phyloP scores from a whole-genome alignment of 2,329 filamentous ascomycete genomes.

The Colletotrichum sublineola region DNA sequence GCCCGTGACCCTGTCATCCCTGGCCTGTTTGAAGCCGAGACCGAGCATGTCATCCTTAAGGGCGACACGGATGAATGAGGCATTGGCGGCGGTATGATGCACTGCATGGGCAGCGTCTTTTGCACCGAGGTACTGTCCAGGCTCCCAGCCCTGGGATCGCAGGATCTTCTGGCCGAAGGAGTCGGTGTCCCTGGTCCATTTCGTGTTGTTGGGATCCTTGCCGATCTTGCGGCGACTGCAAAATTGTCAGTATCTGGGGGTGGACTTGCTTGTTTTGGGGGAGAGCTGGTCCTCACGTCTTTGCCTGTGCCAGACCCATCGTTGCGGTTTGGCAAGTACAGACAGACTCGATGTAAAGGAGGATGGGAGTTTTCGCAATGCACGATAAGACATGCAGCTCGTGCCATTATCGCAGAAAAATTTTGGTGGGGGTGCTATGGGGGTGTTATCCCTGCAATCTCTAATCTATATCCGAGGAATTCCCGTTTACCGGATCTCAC shows the following conservation, averaged over 20 bases:
- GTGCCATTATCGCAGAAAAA: conserved; percentile 41
- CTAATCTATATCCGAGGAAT: conserved; percentile 14
- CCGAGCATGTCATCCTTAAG: conserved; percentile 94
- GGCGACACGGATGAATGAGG: conserved; percentile 85
- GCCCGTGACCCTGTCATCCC: conserved; percentile 84
- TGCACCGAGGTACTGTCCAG: conserved; percentile 85
- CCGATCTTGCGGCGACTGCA: conserved; percentile 76
- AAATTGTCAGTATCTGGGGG: conserved; percentile 1
- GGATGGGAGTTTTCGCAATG: conserved; percentile 30
- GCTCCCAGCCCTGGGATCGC: conserved; percentile 89
- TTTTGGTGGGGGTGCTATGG: conserved; percentile 39
- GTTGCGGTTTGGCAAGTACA: conserved; percentile 35
- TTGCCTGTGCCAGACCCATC: conserved; percentile 42
- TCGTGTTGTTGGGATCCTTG: conserved; percentile 94
- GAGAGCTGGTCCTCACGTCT: conserved; percentile 22
- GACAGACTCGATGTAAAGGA: conserved; percentile 22
- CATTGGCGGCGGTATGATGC: conserved; percentile 83
- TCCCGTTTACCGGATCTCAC: conserved; percentile 11
- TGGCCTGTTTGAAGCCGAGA: conserved; percentile 83
- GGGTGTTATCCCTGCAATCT: conserved; percentile 30
- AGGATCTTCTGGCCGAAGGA: conserved; percentile 93
- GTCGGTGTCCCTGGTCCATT: conserved; percentile 86
- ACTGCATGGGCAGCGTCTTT: conserved; percentile 80
- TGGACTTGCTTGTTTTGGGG: not conserved
- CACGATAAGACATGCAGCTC: conserved; percentile 32